These are phyloP conservation scores for Clavaria fumosa DNA, from an alignment of 768 basidiomycete genomes.

Conservation along the genomic window DNA sequence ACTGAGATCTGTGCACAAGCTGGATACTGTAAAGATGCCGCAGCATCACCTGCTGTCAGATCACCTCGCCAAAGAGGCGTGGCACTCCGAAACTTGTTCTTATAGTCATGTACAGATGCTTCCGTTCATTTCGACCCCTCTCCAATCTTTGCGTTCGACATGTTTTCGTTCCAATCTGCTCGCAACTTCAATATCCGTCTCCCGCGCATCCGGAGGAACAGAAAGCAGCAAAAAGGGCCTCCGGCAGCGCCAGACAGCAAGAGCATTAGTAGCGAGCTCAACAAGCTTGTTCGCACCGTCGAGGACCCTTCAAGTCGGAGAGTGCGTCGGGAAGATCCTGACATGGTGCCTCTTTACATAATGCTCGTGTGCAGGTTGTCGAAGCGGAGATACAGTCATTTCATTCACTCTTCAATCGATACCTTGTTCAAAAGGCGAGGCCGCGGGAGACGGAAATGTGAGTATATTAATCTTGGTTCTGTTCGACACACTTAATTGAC, in stretches of 20 bases:
- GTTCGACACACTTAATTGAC: slow-evolving; percentile 6
- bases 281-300: slow-evolving; percentile 78
- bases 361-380: slow-evolving; percentile 43
- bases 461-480: slow-evolving; percentile 35
- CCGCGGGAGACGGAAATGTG: slow-evolving; percentile 67
- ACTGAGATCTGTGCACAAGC: no score
- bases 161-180: no score
- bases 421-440: slow-evolving; percentile 78
- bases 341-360: not conserved
- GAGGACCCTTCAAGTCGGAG: slow-evolving; percentile 67
- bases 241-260: slow-evolving; percentile 87
- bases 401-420: slow-evolving; percentile 92
- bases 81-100: no score
- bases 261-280: slow-evolving; percentile 96
- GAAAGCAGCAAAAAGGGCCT: slow-evolving; percentile 80
- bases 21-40: no score
- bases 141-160: no score
- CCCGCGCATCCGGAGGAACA: not conserved
- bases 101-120: no score
- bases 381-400: slow-evolving; percentile 94
- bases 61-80: no score
- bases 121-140: no score
- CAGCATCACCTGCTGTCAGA: no score
- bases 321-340: slow-evolving; percentile 27
- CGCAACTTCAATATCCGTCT: not conserved